Evolutionary conservation across 139 green algal species (phyloP), one percentile per base, ranked within the genome.

Genomic region (Chlorella sp.): DNA sequence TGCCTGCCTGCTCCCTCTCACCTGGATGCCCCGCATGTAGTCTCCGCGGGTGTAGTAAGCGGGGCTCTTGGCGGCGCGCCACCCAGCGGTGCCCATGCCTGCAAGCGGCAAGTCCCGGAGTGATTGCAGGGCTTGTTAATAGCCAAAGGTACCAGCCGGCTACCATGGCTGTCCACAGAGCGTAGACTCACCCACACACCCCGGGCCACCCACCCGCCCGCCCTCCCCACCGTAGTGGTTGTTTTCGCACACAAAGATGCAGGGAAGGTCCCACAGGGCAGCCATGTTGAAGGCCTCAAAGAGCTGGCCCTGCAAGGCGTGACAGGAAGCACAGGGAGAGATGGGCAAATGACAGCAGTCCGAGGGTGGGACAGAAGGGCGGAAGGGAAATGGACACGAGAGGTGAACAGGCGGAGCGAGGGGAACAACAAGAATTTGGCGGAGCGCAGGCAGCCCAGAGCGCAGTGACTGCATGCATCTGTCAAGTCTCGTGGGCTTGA

Each of bases 211-310:
- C 21, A 71, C 11, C 64, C 48, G 9, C 48, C 64, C 64, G 5
- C n/a, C n/a, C 24, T 81, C 19, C 90, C 16, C 82, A 93, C 94
- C 97, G 90, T 99, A 99, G 91, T 99, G 98, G 93, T 99, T 99
- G 96, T 99, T 99, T 91, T 99, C 98, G 91, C 98, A 99, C 36
- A 99, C 94, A 92, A 98, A 99, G 86, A 99, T 97, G 84, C 96
- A 92, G 42, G 98, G 98, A 81, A 99, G 93, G 90, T 98, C 93
- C 98, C 98, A 99, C 42, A 99, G 94, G 0, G 94, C 98, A 15
- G 98, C 95, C 86, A 99, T 99, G 96, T 99, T 99, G 76, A 99
- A 92, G 0, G 98, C 96, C 94, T 99, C 98, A 89, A 98, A 99
- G 48, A 97, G 95, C 90, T 99, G 97, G 16, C 98, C 97, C 93